Conservation (phyloP, 2,329 filamentous ascomycete species). For the Albifimbria verrucaria region DNA sequence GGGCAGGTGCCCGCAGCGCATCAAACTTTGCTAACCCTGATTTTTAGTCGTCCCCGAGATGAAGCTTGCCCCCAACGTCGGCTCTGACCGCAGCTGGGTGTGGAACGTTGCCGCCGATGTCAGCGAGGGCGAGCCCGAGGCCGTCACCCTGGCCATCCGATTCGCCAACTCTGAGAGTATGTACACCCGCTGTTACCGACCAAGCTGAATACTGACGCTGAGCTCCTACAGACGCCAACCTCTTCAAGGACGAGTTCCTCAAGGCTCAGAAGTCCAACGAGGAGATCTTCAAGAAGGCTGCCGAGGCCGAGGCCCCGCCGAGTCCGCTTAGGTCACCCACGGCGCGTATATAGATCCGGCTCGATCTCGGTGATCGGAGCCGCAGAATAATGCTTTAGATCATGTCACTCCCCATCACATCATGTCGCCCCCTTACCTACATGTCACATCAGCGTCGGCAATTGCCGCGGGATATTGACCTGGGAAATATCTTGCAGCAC, state of each 20-base stretch:
- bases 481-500: too few species aligned
- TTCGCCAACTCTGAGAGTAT: slow-evolving; percentile 97
- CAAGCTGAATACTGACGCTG: slow-evolving; percentile 16
- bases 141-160: slow-evolving; percentile 91
- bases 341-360: neutral
- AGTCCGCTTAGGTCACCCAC: slow-evolving; percentile 3
- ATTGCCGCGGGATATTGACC: too few species aligned
- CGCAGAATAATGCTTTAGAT: slow-evolving; percentile 19
- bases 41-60: slow-evolving; percentile 87
- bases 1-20: too few species aligned
- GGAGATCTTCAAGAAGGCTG: slow-evolving; percentile 65
- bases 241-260: slow-evolving; percentile 96
- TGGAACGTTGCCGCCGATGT: slow-evolving; percentile 98
- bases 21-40: slow-evolving; percentile 3
- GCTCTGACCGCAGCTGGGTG: slow-evolving; percentile 97
- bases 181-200: slow-evolving; percentile 30
- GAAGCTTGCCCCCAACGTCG: slow-evolving; percentile 97
- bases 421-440: neutral
- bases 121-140: slow-evolving; percentile 95
- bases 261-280: slow-evolving; percentile 97
- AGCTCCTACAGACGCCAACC: slow-evolving; percentile 74
- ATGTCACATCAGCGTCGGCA: slow-evolving; percentile 17
- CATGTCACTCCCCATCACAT: slow-evolving; percentile 7
- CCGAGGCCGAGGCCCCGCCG: slow-evolving; percentile 17
- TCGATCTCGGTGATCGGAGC: neutral